These are phyloP conservation scores for Lachnellula hyalina DNA, from an alignment of 2,329 filamentous ascomycete genomes.

Conservation along the genomic window DNA sequence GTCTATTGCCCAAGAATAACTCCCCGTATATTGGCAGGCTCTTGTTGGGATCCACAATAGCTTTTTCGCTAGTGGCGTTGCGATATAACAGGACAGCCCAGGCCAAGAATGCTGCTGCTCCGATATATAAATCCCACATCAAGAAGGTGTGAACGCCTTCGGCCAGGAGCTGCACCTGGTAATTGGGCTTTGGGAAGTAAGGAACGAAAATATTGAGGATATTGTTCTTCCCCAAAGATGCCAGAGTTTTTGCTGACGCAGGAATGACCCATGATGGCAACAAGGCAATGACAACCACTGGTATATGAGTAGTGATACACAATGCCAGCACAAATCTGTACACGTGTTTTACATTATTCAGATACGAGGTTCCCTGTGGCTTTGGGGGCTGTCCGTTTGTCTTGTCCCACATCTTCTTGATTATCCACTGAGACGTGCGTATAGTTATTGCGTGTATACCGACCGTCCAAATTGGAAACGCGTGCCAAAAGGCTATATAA, in stretches of 20 bases:
- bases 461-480: constrained; percentile 43
- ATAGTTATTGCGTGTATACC: constrained; percentile 33
- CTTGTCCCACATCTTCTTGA: constrained; percentile 16
- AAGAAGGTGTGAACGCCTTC: constrained; percentile 41
- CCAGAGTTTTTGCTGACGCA: constrained; percentile 31
- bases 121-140: constrained; percentile 44
- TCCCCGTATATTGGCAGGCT: constrained; percentile 15
- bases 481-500: constrained; percentile 45
- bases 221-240: constrained; percentile 30
- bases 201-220: constrained; percentile 37
- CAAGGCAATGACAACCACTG: constrained; percentile 37
- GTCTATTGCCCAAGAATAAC: constrained; percentile 19
- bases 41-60: constrained; percentile 13
- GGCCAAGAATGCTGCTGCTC: constrained; percentile 34
- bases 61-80: constrained; percentile 21
- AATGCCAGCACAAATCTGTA: constrained; percentile 35
- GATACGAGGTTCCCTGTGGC: constrained; percentile 19
- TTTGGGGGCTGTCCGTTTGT: constrained; percentile 24
- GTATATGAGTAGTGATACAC: constrained; percentile 35
- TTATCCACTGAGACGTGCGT: constrained; percentile 1
- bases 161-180: constrained; percentile 17
- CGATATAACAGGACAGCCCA: constrained; percentile 39
- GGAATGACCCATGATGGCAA: constrained; percentile 33
- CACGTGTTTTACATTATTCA: constrained; percentile 18
- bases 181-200: constrained; percentile 30